phyloP scores from a whole-genome alignment of 371 early-diverging fungal species.

The Haplosporangium sp. region DNA sequence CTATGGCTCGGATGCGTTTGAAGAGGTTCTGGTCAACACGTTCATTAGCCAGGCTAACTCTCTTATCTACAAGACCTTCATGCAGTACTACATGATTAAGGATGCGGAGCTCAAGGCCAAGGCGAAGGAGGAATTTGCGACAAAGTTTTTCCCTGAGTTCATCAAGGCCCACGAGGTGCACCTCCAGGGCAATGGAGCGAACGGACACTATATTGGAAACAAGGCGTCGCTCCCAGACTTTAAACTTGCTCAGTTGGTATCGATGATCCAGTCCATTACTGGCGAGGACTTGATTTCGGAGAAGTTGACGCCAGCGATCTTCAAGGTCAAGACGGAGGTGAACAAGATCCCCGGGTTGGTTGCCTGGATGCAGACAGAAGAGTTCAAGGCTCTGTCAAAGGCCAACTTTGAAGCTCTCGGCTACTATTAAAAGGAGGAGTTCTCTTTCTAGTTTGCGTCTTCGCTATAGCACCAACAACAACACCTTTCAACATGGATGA shows the following conservation, averaged over 20 bases:
- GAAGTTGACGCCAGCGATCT: slow-evolving; percentile 24
- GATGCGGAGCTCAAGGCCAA: slow-evolving; percentile 10
- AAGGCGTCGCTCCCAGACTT: slow-evolving; percentile 22
- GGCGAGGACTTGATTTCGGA: slow-evolving; percentile 15
- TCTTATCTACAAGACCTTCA: background rate
- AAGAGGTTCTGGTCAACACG: slow-evolving; percentile 21
- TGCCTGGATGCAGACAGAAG: slow-evolving; percentile 18
- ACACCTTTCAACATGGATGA: no score
- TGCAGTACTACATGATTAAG: background rate
- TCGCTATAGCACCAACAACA: no score
- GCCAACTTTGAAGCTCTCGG: slow-evolving; percentile 6
- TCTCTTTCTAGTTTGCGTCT: no score
- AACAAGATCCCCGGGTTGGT: background rate
- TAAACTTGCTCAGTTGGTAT: slow-evolving; percentile 2
- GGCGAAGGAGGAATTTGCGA: slow-evolving; percentile 5
- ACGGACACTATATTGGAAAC: slow-evolving; percentile 36
- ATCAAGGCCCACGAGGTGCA: slow-evolving; percentile 20
- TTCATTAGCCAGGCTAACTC: slow-evolving; percentile 2
- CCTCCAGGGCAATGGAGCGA: slow-evolving; percentile 19
- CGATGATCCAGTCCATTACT: background rate
- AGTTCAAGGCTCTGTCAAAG: slow-evolving; percentile 20
- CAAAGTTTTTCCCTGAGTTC: slow-evolving; percentile 1
- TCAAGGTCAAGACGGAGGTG: slow-evolving; percentile 11
- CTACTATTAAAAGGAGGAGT: background rate
- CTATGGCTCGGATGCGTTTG: slow-evolving; percentile 17